Evolutionary conservation across 2,329 filamentous ascomycete genomes (phyloP), one percentile per base, ranked within the genome.

Genomic region (Leptographium radiaticola): DNA sequence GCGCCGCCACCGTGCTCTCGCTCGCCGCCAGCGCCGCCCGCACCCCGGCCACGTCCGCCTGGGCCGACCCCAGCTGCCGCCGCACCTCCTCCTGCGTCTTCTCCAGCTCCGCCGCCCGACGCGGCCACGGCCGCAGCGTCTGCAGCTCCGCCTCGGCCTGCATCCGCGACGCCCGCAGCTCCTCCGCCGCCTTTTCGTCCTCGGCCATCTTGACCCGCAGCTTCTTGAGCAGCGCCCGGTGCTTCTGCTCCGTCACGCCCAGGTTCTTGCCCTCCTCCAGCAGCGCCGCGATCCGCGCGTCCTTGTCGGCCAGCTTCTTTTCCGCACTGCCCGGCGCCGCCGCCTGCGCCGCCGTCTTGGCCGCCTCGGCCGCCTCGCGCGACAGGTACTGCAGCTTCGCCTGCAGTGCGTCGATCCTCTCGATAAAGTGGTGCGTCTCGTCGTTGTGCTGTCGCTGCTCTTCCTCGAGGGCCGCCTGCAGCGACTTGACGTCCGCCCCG

Each of bases 231-330:
- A 84, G 83, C 7, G 80, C 80, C 57, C 91, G 76, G 59, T 94
- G 84, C 63, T 89, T 89, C 67, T 96, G 80, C 66, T 98, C 93
- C 0, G 80, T 86, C 61, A 85, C 87, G 1, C 89, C 90, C 10
- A 97, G 75, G 60, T 86, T 89, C 62, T 93, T 87, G 0, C 94
- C 93, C 70, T 98, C 93, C 61, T 95, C 85, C 75, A 98, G 86
- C 13, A 98, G 72, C 48, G 90, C 72, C 3, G 90, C 88, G 62
- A 97, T 94, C 65, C 87, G 87, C 61, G 91, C 84, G 62, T 97
- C 90, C 64, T 89, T 95, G 62, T 95, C 89, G 1, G 88, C 86
- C 15, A 97, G 67, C 63, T 87, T 89, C 66, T 84, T 87, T 59
- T 95, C 87, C 2, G 75, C 55, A 54, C 83, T 87, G 7, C 85